phyloP scores from a whole-genome alignment of 495 filamentous ascomycete genomes.

The Elaphomyces granulatus region DNA sequence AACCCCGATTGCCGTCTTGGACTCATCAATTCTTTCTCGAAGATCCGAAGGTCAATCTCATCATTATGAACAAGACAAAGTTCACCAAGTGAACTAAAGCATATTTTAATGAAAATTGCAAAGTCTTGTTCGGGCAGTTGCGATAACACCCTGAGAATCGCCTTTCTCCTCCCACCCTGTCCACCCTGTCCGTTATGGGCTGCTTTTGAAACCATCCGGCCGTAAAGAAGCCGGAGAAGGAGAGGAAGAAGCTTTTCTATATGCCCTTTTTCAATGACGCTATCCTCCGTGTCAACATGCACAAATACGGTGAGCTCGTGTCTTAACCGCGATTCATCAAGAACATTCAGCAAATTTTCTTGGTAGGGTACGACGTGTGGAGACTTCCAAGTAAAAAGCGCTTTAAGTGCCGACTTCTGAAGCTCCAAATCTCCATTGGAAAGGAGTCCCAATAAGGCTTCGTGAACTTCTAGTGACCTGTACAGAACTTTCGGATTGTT shows the following conservation, averaged over 20 bases:
- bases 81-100: conserved; percentile 52
- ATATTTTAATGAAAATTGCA: conserved; percentile 65
- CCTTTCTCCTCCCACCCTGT: conserved; percentile 51
- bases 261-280: conserved; percentile 59
- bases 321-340: conserved; percentile 83
- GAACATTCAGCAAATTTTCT: conserved; percentile 72
- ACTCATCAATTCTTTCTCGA: conserved; percentile 41
- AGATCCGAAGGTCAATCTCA: conserved; percentile 30
- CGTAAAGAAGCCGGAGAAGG: conserved; percentile 76
- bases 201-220: conserved; percentile 69
- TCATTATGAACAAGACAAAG: conserved; percentile 40
- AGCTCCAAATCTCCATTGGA: conserved; percentile 79
- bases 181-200: conserved; percentile 39
- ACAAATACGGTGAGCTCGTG: conserved; percentile 83
- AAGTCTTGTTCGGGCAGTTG: conserved; percentile 51
- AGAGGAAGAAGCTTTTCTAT: conserved; percentile 62
- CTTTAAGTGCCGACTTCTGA: conserved; percentile 71
- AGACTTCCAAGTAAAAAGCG: conserved; percentile 78
- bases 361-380: conserved; percentile 61
- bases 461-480: conserved; percentile 60
- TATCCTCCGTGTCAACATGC: conserved; percentile 53
- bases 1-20: conserved; percentile 73
- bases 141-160: conserved; percentile 46
- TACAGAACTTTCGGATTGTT: conserved; percentile 71
- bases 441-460: conserved; percentile 54